Evolutionary conservation across 177 flowering plant species (phyloP).

Genomic region (Tripterygium wilfordii): DNA sequence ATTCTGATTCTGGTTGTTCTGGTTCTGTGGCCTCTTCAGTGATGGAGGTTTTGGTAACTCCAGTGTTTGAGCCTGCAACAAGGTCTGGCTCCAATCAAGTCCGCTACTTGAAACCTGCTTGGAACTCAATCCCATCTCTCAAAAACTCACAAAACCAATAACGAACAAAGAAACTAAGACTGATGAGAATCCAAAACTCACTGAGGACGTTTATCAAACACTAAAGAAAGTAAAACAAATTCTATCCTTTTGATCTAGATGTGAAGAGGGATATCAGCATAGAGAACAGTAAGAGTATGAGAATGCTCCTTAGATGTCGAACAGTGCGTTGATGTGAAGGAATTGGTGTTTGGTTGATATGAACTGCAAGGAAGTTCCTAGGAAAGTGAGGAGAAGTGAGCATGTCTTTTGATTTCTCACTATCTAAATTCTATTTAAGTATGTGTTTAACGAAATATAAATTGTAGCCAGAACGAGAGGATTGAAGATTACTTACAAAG

Average conservation of each 20-base stretch:
- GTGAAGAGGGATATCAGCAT: slow-evolving; percentile 18
- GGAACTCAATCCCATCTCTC: slow-evolving; percentile 54
- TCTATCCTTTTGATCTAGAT: slow-evolving; percentile 29
- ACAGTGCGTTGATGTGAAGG: slow-evolving; percentile 8
- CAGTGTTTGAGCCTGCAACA: slow-evolving; percentile 21
- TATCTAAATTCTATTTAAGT: slow-evolving; percentile 2
- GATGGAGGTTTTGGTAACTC: slow-evolving; percentile 23
- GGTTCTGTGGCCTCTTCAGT: slow-evolving; percentile 16
- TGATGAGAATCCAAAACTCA: neutral
- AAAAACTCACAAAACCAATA: neutral
- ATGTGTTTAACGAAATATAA: too few relatives aligned
- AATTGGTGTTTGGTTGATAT: neutral
- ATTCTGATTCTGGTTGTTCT: slow-evolving; percentile 21
- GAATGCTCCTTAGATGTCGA: slow-evolving; percentile 16
- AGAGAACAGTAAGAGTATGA: slow-evolving; percentile 21
- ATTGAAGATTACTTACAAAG: too few relatives aligned
- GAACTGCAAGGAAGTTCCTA: slow-evolving; percentile 6
- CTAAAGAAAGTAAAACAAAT: neutral
- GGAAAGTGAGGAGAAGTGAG: slow-evolving; percentile 36
- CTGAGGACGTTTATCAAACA: neutral
- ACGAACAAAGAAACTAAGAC: neutral
- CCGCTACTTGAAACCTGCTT: slow-evolving; percentile 40
- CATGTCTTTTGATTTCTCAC: slow-evolving; percentile 29
- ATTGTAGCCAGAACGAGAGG: too few relatives aligned
- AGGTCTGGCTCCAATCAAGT: slow-evolving; percentile 28